A percentile compares a stretch with the other conserved stretches of the same genome.
Evolutionary conservation across 2,329 filamentous ascomycete genomes (phyloP).

Genomic region (Fragosphaeria purpurea): DNA sequence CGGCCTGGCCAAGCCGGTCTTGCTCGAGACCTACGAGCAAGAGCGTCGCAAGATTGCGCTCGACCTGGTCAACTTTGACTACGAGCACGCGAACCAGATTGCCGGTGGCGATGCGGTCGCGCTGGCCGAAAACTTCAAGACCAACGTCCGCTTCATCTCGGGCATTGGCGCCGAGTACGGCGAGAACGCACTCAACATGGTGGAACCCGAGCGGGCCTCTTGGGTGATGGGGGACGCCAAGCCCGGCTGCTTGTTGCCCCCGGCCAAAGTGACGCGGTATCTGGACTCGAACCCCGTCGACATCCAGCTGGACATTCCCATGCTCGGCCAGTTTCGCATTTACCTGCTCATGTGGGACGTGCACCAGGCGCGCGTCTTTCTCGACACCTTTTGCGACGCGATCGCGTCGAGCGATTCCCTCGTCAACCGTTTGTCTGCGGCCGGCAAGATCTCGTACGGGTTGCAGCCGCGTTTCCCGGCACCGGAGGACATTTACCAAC

Average conservation of each 20-base stretch:
- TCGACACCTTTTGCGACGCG: conserved; percentile 47
- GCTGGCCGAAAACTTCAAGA: conserved; percentile 53
- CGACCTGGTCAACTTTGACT: conserved; percentile 49
- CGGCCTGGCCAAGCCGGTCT: conserved; percentile 40
- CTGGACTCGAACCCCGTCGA: conserved; percentile 71
- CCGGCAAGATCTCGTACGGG: conserved; percentile 52
- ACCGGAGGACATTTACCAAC: conserved; percentile 54
- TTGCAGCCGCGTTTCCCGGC: conserved; percentile 46
- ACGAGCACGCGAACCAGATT: conserved; percentile 32
- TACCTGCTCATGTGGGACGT: conserved; percentile 62
- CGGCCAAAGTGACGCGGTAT: conserved; percentile 62
- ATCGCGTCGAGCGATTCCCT: conserved; percentile 43
- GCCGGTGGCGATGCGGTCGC: conserved; percentile 47
- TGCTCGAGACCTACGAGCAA: conserved; percentile 52
- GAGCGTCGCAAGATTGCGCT: conserved; percentile 53
- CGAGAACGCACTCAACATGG: conserved; percentile 38
- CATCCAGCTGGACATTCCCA: conserved; percentile 66
- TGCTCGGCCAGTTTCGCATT: conserved; percentile 67
- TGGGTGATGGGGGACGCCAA: conserved; percentile 31
- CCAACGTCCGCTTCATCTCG: conserved; percentile 58
- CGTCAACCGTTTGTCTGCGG: conserved; percentile 48
- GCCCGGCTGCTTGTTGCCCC: conserved; percentile 49
- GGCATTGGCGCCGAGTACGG: conserved; percentile 53
- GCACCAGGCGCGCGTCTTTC: conserved; percentile 40
- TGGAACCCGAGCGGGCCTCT: conserved; percentile 23